These are phyloP conservation scores for Tricladium varicosporioides DNA, from an alignment of 2,329 filamentous ascomycete genomes.

Conservation along the genomic window DNA sequence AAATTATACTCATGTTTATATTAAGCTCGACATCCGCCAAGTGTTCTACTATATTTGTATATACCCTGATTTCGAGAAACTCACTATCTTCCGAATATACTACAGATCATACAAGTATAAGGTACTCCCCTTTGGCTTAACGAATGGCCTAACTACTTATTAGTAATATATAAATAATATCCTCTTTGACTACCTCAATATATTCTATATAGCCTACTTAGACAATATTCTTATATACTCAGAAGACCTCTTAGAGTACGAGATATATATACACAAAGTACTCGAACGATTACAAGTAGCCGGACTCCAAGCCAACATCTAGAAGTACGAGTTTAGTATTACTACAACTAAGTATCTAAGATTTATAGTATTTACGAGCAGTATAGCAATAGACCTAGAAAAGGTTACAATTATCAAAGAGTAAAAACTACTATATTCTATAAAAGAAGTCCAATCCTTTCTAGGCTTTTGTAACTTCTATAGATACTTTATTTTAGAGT, in stretches of 20 bases:
- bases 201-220: constrained; percentile 3
- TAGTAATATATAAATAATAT: too few relatives aligned
- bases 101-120: too few relatives aligned
- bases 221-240: constrained; percentile 10
- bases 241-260: background rate
- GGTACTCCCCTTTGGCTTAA: too few relatives aligned
- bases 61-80: background rate
- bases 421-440: too few relatives aligned
- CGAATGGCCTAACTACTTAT: too few relatives aligned
- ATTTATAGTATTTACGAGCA: background rate
- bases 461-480: too few relatives aligned
- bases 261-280: too few relatives aligned
- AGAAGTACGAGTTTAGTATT: background rate
- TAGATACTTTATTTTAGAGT: constrained; percentile 13
- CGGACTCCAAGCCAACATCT: too few relatives aligned
- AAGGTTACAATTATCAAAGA: too few relatives aligned
- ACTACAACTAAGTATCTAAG: constrained; percentile 1
- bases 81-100: background rate
- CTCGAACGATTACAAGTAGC: too few relatives aligned
- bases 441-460: too few relatives aligned
- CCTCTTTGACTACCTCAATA: constrained; percentile 1
- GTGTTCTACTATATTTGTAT: constrained; percentile 3
- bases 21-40: background rate
- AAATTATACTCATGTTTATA: too few relatives aligned
- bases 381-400: constrained; percentile 11